Base-by-base conservation (phyloP, 176 grass and related monocot species). In the Dactylis glomerata region DNA sequence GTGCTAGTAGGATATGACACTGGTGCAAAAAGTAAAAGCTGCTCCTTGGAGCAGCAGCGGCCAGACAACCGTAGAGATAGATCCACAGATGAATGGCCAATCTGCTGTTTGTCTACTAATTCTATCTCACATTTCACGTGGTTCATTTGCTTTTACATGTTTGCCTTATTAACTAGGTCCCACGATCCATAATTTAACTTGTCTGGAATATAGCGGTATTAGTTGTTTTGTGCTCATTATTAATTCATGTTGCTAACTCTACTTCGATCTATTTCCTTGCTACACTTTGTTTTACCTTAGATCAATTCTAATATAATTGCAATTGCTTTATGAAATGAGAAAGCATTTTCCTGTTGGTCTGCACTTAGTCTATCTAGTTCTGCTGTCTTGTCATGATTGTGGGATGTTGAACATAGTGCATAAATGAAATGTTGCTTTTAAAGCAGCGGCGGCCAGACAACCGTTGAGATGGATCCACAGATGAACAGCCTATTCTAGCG, bases 401-500 rank as follows among this genome's bases (percentile, higher is more conserved):
- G 50, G 75, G 74, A 49, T 15, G 22, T 81, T 74, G 10, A 78
- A 86, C 64, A 28, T 82, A 75, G 84, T 97, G 91, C 89, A 70
- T 68, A 92, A 40, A 95, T 10, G 7, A 82, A 92, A 90, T 58
- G 69, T 75, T 91, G 84, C 85, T 69, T 17, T 77, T 78, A 13
- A 80, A 69, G 82, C 64, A 91, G 89, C 20, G 84, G 81, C 85
- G 89, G 91, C 94, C 91, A 93, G 94, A 97, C 91, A 93, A 93
- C 94, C 82, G 85, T 92, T 92, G 89, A 81, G 85, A 92, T 86
- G 82, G 89, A 90, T 96, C 87, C 91, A 96, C 91, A 93, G 91
- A 83, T 81, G 67, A 88, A 86, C 83, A 86, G 22, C 38, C 80
- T 65, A n/a, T 38, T 34, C 17, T 91, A 69, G 28, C 81, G 80